Percentiles rank a stretch among this genome's conserved stretches.
Evolutionary conservation across 1,139 yeast species (phyloP).

Genomic region (Sugiyamaella neomexicana): DNA sequence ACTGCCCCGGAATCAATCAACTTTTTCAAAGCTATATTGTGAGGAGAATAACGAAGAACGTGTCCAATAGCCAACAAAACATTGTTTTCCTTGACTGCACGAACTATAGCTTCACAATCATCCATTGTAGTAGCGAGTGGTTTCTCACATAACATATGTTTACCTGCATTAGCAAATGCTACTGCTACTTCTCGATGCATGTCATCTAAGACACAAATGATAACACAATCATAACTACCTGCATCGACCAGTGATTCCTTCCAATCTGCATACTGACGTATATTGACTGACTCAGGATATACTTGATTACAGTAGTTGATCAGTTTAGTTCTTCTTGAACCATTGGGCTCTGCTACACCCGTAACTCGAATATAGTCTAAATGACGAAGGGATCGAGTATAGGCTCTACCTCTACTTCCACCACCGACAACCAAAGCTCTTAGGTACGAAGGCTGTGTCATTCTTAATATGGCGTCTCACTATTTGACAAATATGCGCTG

Average conservation of each 20-base stretch:
- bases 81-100: constrained; percentile 31
- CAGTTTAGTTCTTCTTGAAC: constrained; percentile 25
- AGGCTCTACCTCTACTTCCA: constrained; percentile 33
- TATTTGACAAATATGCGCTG: not conserved
- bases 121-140: constrained; percentile 34
- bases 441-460: constrained; percentile 21
- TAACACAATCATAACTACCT: constrained; percentile 30
- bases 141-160: constrained; percentile 35
- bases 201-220: constrained; percentile 31
- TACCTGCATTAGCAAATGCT: constrained; percentile 31
- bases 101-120: constrained; percentile 31
- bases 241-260: constrained; percentile 26
- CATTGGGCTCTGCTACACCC: constrained; percentile 32
- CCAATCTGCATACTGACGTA: constrained; percentile 29
- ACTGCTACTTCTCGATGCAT: constrained; percentile 36
- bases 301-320: constrained; percentile 9
- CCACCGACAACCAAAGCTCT: constrained; percentile 30
- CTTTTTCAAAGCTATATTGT: constrained; percentile 30
- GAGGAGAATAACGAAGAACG: constrained; percentile 37
- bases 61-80: constrained; percentile 36
- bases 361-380: constrained; percentile 27
- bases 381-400: constrained; percentile 28
- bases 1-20: constrained; percentile 30
- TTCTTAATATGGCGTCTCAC: not conserved
- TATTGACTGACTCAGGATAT: constrained; percentile 4